These are phyloP conservation scores for Alisma plantagoaquatica DNA, from an alignment of 106 monocot genomes.

Conservation along the genomic window DNA sequence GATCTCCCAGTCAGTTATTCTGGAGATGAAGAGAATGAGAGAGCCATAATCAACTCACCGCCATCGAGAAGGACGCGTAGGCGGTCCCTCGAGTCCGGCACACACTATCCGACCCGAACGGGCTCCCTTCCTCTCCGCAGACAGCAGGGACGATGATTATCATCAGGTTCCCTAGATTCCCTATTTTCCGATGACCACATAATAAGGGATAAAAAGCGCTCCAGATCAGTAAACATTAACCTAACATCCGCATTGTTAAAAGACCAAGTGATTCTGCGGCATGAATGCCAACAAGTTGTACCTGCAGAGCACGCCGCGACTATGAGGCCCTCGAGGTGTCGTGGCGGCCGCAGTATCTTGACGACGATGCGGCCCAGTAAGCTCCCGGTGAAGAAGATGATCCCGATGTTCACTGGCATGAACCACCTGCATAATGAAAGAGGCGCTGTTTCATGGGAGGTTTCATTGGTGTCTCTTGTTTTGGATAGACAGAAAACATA, in stretches of 20 bases:
- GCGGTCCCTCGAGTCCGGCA: conserved; percentile 30
- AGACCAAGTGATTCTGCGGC: too few species aligned
- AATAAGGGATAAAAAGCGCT: too few species aligned
- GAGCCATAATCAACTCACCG: too few species aligned
- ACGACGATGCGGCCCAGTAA: conserved; percentile 52
- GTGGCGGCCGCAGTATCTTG: conserved; percentile 41
- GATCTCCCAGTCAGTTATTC: too few species aligned
- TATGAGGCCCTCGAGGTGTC: conserved; percentile 40
- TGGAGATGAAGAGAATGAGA: too few species aligned
- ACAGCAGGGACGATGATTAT: conserved; percentile 44
- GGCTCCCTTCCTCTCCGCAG: conserved; percentile 18
- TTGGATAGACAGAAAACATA: too few species aligned
- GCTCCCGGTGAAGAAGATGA: conserved; percentile 37
- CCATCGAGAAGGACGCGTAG: conserved; percentile 55
- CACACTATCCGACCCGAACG: conserved; percentile 32
- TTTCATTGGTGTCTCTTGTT: too few species aligned
- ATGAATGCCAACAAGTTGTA: too few species aligned
- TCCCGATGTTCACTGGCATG: conserved; percentile 65
- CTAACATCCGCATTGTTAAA: too few species aligned
- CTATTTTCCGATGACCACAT: too few species aligned
- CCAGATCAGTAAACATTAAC: not conserved
- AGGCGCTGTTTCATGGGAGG: too few species aligned
- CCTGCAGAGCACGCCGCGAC: conserved; percentile 49
- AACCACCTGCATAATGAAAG: conserved; percentile 90
- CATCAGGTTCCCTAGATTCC: conserved; percentile 47